Evolutionary conservation across 352 stramenopile genomes (phyloP).

Genomic region (Pseudoperonospora humuli): DNA sequence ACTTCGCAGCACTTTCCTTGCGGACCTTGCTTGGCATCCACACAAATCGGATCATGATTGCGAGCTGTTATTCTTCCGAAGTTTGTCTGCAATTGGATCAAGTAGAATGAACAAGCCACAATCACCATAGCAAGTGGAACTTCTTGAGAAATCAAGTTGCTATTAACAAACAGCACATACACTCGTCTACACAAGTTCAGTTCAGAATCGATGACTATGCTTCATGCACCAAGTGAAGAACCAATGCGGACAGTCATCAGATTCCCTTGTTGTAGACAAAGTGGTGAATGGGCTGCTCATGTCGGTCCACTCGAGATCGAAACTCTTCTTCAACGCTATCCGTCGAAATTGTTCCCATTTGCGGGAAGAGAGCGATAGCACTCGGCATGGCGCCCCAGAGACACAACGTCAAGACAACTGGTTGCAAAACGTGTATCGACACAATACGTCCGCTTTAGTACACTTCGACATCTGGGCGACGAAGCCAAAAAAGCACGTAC

Average conservation of each 20-base stretch:
- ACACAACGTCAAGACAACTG: conserved; percentile 67
- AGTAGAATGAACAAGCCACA: no score
- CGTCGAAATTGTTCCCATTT: conserved; percentile 64
- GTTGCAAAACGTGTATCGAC: neutral
- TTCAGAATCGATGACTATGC: neutral
- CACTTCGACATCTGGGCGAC: neutral
- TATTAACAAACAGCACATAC: neutral
- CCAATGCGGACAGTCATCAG: conserved; percentile 12
- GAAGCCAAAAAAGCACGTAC: conserved; percentile 22
- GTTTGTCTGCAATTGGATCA: no score
- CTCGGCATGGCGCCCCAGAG: conserved; percentile 73
- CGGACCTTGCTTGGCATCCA: no score
- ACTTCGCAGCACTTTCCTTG: no score
- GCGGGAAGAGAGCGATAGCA: conserved; percentile 73
- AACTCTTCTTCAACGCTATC: conserved; percentile 60
- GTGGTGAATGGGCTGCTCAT: conserved; percentile 44
- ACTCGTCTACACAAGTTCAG: no score
- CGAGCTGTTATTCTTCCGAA: no score
- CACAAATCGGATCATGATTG: no score
- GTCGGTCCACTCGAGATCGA: conserved; percentile 42
- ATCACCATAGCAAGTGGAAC: no score
- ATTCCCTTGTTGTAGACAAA: conserved; percentile 85
- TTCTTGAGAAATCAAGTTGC: no score
- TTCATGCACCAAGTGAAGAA: neutral
- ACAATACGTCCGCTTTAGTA: conserved; percentile 1